These are phyloP conservation scores for Diaporthe citrichinensis DNA, from an alignment of 2,329 filamentous ascomycete species.

Conservation along the genomic window DNA sequence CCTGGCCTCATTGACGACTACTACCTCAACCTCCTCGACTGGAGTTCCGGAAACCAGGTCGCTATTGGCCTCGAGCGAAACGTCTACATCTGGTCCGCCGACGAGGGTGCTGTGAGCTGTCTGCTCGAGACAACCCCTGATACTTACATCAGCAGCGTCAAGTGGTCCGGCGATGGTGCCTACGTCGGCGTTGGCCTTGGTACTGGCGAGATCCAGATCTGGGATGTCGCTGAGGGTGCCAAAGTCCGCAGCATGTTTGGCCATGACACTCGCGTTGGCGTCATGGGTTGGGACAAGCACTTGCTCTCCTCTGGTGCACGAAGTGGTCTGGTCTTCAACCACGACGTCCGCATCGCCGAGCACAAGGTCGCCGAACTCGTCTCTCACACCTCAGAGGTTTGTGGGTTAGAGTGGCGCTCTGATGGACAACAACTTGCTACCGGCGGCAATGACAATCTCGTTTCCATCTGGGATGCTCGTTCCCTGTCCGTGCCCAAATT, in stretches of 20 bases:
- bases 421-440: conserved; percentile 98
- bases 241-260: conserved; percentile 99
- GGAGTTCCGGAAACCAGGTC: conserved; percentile 98
- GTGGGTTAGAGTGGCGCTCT: conserved; percentile 96
- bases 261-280: conserved; percentile 95
- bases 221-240: conserved; percentile 94
- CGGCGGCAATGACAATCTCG: conserved; percentile 98
- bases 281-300: conserved; percentile 99
- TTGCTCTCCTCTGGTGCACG: conserved; percentile 94
- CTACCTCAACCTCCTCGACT: conserved; percentile 98
- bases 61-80: conserved; percentile 97
- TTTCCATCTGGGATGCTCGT: conserved; percentile 98
- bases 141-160: conserved; percentile 97
- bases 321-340: conserved; percentile 96
- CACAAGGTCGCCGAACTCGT: conserved; percentile 99
- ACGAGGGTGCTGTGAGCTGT: conserved; percentile 89
- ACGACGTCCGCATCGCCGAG: conserved; percentile 96
- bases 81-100: conserved; percentile 98
- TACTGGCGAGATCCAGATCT: conserved; percentile 97
- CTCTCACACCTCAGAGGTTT: conserved; percentile 97
- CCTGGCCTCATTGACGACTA: conserved; percentile 98
- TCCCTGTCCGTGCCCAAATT: conserved; percentile 96
- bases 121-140: conserved; percentile 90
- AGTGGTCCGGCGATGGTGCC: conserved; percentile 97
- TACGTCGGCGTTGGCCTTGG: conserved; percentile 97